Base-by-base conservation (phyloP, 371 early-diverging fungal species). In the Mortierella sp. region DNA sequence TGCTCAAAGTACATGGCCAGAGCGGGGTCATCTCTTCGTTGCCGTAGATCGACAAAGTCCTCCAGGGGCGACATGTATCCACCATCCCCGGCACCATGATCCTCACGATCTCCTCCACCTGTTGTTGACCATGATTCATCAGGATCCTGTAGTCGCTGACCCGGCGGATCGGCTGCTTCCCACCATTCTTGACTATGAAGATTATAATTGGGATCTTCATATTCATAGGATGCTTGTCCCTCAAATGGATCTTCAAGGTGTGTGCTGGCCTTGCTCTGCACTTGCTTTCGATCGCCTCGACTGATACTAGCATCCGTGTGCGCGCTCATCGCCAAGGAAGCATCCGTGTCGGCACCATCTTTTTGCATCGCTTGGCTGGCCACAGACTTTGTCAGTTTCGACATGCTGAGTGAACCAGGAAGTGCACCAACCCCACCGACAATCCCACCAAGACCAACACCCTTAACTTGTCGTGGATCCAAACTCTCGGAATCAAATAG, bases 371-470 rank as follows among this genome's bases (percentile, higher is more conserved):
- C n/a, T 23, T 59, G 59, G 7, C 53, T 19, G 23, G 44, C 21
- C 12, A 4, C 9, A 5, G 28, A 14, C 16, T 57, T 37, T 26
- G 66, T 64, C 19, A 72, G 46, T 51, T 69, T 72, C 16, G 73
- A 72, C 18, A 62, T 46, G 7, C 57, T 37, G 45, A 79, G 30
- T 5, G 68, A 68, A 9, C 79, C 79, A 23, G 79, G 57, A 15
- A 79, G 48, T 5, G 79, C 79, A 3, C 79, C 79, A 16, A 79
- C 63, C 7, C 79, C 79, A 16, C 79, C 79, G 45, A 79, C 60
- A n/a, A 79, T 64, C 12, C 79, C 73, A 26, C 79, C 79, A 1
- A 79, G 60, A 7, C 79, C 79, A 19, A 79, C 51, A 12, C 79
- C 79, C 37, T 64, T 64, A 37, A 79, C 79, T 51, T 72, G 79